phyloP scores from a whole-genome alignment of 179 eudicot genomes.

The Gypsophila paniculata region DNA sequence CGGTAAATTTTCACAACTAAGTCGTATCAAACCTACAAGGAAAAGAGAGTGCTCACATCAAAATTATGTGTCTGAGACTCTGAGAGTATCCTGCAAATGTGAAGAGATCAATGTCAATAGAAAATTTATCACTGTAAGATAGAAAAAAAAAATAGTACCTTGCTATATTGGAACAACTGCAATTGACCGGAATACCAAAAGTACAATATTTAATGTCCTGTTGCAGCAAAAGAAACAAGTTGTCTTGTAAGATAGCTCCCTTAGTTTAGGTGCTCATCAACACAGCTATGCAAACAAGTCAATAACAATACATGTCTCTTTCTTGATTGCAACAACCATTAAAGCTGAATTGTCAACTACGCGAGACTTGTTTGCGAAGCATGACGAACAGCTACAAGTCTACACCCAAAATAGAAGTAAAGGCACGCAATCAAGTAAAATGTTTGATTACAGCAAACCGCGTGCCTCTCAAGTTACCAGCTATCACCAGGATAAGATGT shows the following conservation, averaged over 20 bases:
- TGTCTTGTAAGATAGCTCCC: not conserved
- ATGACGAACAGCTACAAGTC: not conserved
- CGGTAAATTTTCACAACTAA: too few relatives aligned
- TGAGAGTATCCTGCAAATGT: too few relatives aligned
- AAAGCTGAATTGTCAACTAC: not conserved
- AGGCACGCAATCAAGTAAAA: not conserved
- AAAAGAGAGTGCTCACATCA: too few relatives aligned
- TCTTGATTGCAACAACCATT: not conserved
- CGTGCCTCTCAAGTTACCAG: too few relatives aligned
- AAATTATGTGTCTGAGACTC: too few relatives aligned
- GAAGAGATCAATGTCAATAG: not conserved
- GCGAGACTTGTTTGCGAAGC: not conserved
- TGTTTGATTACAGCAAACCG: too few relatives aligned
- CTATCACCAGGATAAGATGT: too few relatives aligned
- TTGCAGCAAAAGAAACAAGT: constrained; percentile 12
- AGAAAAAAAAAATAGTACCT: not conserved
- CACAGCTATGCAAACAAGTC: not conserved
- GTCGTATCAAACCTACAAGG: too few relatives aligned
- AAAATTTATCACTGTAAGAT: not conserved
- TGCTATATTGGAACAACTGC: not conserved
- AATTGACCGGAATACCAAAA: not conserved
- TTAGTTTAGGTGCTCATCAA: not conserved
- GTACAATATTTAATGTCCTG: not conserved
- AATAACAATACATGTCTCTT: constrained; percentile 7
- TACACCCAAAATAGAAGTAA: not conserved